Percentiles rank a stretch among this genome's conserved stretches.
Conservation (phyloP, 805 yeast genomes). For the Candida fluviatilis region DNA sequence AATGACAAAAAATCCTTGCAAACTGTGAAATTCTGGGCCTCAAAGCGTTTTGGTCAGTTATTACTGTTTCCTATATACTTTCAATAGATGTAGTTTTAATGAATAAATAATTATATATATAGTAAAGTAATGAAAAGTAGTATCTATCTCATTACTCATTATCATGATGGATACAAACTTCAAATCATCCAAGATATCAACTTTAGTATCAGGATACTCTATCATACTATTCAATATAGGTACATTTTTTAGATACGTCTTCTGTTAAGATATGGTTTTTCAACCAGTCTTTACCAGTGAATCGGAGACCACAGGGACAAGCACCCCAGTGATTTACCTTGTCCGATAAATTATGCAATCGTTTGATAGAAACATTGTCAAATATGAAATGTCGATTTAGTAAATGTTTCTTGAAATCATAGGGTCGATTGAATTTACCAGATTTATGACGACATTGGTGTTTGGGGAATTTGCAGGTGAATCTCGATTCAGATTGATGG, state of each 20-base stretch:
- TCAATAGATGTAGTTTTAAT: too few species aligned
- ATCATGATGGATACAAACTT: too few species aligned
- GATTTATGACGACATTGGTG: conserved; percentile 54
- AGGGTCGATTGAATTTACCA: conserved; percentile 62
- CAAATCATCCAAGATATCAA: too few species aligned
- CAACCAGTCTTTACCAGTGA: conserved; percentile 32
- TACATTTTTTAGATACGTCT: conserved; percentile 16
- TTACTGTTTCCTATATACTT: too few species aligned
- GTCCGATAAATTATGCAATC: conserved; percentile 47
- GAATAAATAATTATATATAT: too few species aligned
- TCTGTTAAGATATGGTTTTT: conserved; percentile 30
- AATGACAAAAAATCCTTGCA: too few species aligned
- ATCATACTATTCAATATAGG: conserved; percentile 10
- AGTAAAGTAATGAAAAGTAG: too few species aligned
- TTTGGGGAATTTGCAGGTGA: conserved; percentile 55
- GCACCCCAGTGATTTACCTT: conserved; percentile 49
- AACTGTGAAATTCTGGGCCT: too few species aligned
- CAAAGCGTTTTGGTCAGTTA: too few species aligned
- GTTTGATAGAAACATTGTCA: conserved; percentile 42
- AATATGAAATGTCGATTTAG: conserved; percentile 57
- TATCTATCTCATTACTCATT: too few species aligned
- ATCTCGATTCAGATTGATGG: conserved; percentile 54
- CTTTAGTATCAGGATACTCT: not conserved
- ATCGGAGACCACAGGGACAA: conserved; percentile 41
- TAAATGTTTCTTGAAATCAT: conserved; percentile 64